Conservation (phyloP, 2,329 filamentous ascomycete genomes). For the Sporothrix schenckii region DNA sequence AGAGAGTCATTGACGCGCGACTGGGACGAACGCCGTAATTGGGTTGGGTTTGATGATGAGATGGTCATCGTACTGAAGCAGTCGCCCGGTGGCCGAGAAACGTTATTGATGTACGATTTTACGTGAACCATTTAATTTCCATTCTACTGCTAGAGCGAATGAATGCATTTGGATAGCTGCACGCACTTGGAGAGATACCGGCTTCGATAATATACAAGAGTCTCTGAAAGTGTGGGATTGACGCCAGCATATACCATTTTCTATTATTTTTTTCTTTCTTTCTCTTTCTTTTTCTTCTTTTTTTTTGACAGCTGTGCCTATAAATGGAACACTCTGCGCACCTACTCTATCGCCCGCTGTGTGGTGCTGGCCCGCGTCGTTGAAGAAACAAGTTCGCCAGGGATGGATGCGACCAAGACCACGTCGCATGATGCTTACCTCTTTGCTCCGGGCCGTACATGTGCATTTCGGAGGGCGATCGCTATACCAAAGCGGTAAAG, state of each 20-base stretch:
- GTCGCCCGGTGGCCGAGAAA: constrained; percentile 66
- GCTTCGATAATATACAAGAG: background rate
- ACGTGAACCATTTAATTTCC: constrained; percentile 51
- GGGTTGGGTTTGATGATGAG: constrained; percentile 88
- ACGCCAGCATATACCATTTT: no score
- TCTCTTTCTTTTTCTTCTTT: no score
- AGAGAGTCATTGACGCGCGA: constrained; percentile 35
- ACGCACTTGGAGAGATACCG: background rate
- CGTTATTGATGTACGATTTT: constrained; percentile 85
- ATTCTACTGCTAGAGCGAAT: background rate
- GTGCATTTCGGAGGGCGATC: background rate
- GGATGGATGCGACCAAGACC: background rate
- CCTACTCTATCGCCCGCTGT: background rate
- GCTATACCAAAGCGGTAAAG: constrained; percentile 24
- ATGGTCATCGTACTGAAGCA: constrained; percentile 86
- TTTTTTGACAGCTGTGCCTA: background rate
- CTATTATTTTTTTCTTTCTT: no score
- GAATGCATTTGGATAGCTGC: background rate
- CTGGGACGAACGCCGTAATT: constrained; percentile 58
- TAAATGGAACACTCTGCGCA: background rate
- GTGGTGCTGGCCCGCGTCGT: background rate
- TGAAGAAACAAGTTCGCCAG: background rate
- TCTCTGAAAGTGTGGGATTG: background rate
- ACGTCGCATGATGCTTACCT: constrained; percentile 12
- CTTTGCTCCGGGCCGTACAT: background rate